Percentiles rank a stretch among this genome's conserved stretches.
Conservation (phyloP, 495 filamentous ascomycete genomes). For the Letharia lupina region DNA sequence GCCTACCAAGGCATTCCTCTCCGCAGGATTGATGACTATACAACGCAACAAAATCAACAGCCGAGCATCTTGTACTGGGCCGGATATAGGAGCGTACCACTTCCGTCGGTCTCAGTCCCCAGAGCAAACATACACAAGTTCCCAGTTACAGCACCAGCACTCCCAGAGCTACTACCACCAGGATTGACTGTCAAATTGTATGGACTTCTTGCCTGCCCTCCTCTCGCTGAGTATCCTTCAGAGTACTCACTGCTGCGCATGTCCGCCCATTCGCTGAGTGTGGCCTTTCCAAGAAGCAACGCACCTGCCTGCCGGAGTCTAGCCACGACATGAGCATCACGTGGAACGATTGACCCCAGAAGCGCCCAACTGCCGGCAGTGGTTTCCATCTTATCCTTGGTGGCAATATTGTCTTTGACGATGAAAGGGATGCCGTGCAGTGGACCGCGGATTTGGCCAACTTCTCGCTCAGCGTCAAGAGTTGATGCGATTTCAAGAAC, state of each 20-base stretch:
- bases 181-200: slow-evolving; percentile 66
- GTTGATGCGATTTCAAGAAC: slow-evolving; percentile 46
- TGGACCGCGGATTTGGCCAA: slow-evolving; percentile 47
- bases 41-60: not conserved
- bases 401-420: slow-evolving; percentile 69
- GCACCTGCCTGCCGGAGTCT: slow-evolving; percentile 57
- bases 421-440: slow-evolving; percentile 68
- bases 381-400: slow-evolving; percentile 60
- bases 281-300: slow-evolving; percentile 60
- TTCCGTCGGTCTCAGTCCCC: slow-evolving; percentile 70
- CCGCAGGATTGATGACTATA: slow-evolving; percentile 58
- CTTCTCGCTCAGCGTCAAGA: slow-evolving; percentile 50
- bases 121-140: slow-evolving; percentile 55
- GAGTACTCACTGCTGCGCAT: slow-evolving; percentile 65
- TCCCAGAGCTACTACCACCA: slow-evolving; percentile 56
- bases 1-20: slow-evolving; percentile 55
- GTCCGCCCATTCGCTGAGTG: slow-evolving; percentile 65
- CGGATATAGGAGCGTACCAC: slow-evolving; percentile 29
- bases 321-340: slow-evolving; percentile 55
- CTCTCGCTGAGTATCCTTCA: slow-evolving; percentile 57
- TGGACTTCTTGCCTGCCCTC: slow-evolving; percentile 55
- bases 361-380: slow-evolving; percentile 53
- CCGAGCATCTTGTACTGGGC: not conserved
- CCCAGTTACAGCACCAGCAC: slow-evolving; percentile 51
- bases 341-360: slow-evolving; percentile 54